Base-by-base conservation (phyloP, 2,329 filamentous ascomycete genomes). In the Thyridium curvatum region DNA sequence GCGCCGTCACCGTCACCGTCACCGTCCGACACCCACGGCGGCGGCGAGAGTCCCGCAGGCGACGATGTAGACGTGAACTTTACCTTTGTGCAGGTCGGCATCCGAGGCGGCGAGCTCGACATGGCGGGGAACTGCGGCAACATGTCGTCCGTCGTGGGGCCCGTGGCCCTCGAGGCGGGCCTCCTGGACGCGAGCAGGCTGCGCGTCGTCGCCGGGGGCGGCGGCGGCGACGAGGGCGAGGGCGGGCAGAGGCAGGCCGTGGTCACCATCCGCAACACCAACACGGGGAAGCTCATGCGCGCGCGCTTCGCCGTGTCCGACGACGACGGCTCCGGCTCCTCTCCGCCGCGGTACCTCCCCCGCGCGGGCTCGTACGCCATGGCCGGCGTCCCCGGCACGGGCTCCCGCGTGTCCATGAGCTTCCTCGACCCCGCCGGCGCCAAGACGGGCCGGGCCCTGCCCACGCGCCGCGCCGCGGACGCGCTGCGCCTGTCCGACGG, bases 61-160 rank as follows among this genome's bases (percentile, higher is more conserved):
- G n/a, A n/a, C n/a, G n/a, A n/a, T n/a, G n/a, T n/a, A n/a, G 74
- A 86, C 46, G 66, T 86, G 12, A 77, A 85, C 42, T 87, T 82
- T 52, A 88, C 82, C 0, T 88, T 88, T 53, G 74, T 82, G 2
- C 77, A 81, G 30, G 64, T 87, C 7, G 82, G 82, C 3, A 72
- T 87, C 39, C 72, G 72, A 38, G 70, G 81, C 47, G 63, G 64
- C 4, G 60, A 65, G 26, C 68, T 88, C 3, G 83, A 87, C 50
- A 72, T 77, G 50, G 77, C 79, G 0, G 78, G 82, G 17, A 88
- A 86, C 49, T 87, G 83, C 53, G 84, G 84, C n/a, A 87, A 87
- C 54, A 83, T 88, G 79, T 77, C 69, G 6, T 70, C 74, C 31
- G 71, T 77, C 0, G 71, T 87, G 34, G 84, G 82, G 0, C 82